A percentile compares a stretch with the other conserved stretches of the same genome.
Conservation (phyloP, 1,284 basidiomycete species). For the Fistulina hepatica region DNA sequence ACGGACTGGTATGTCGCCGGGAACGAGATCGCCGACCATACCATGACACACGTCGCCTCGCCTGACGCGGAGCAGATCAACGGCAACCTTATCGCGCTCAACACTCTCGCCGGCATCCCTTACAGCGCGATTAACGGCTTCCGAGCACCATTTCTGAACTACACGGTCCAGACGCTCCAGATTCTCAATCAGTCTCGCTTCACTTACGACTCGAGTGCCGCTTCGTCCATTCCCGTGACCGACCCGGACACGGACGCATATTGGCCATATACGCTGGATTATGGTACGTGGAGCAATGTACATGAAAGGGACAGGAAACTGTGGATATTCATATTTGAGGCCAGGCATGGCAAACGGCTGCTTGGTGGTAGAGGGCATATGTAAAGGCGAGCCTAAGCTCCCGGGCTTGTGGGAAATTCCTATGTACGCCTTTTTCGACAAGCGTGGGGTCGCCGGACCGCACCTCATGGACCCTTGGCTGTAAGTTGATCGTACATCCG, state of each 20-base stretch:
- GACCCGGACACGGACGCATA: conserved; percentile 62
- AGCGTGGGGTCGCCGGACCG: conserved; percentile 40
- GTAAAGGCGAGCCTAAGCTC: conserved; percentile 62
- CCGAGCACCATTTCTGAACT: conserved; percentile 72
- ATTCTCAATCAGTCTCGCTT: conserved; percentile 48
- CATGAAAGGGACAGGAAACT: too few species aligned
- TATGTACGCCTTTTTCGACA: conserved; percentile 70
- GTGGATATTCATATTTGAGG: too few species aligned
- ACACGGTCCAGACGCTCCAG: conserved; percentile 51
- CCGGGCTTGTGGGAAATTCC: conserved; percentile 78
- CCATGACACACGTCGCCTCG: conserved; percentile 73
- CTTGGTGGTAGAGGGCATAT: conserved; percentile 41
- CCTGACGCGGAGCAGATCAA: conserved; percentile 58
- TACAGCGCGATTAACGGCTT: conserved; percentile 61
- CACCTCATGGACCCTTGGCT: conserved; percentile 83
- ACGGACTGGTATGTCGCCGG: conserved; percentile 80
- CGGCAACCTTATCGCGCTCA: conserved; percentile 73
- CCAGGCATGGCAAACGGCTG: conserved; percentile 75
- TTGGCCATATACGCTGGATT: conserved; percentile 66
- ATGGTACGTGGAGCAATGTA: too few species aligned
- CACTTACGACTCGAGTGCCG: conserved; percentile 62
- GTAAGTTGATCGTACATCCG: conserved; percentile 30
- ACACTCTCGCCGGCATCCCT: conserved; percentile 72
- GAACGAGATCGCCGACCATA: conserved; percentile 83
- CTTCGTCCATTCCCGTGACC: conserved; percentile 59